phyloP scores from a whole-genome alignment of 2,329 filamentous ascomycete species.

The Ophiostoma populinum region DNA sequence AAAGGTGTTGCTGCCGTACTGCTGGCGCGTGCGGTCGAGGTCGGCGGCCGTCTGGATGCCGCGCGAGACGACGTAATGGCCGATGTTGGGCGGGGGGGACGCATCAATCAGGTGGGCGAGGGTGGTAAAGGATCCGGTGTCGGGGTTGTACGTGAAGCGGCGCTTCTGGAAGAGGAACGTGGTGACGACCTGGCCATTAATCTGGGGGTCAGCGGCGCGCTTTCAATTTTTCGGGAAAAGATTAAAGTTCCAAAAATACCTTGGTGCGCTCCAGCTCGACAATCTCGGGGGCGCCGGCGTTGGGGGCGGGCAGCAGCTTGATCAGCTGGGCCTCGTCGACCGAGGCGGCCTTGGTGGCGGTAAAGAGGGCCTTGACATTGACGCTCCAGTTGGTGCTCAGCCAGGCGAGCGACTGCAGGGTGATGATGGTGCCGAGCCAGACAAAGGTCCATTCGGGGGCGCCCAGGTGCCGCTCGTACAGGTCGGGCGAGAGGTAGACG shows the following conservation, averaged over 20 bases:
- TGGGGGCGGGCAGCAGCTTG: slow-evolving; percentile 79
- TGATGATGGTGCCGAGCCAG: slow-evolving; percentile 77
- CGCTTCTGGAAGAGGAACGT: slow-evolving; percentile 98
- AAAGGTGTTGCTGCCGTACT: slow-evolving; percentile 93
- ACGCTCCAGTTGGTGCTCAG: slow-evolving; percentile 97
- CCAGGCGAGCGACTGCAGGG: slow-evolving; percentile 77
- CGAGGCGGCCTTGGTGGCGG: slow-evolving; percentile 49
- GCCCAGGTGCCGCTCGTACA: slow-evolving; percentile 81
- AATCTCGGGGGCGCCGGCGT: slow-evolving; percentile 79
- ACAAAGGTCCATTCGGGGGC: slow-evolving; percentile 98
- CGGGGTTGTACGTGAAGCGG: slow-evolving; percentile 69
- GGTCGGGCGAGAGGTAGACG: slow-evolving; percentile 65
- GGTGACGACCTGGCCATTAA: slow-evolving; percentile 54
- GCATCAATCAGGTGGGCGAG: slow-evolving; percentile 69
- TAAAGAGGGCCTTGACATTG: slow-evolving; percentile 67
- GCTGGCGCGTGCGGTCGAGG: slow-evolving; percentile 63
- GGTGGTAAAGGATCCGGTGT: slow-evolving; percentile 60
- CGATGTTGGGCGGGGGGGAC: slow-evolving; percentile 66
- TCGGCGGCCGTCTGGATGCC: slow-evolving; percentile 63
- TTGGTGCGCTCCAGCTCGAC: slow-evolving; percentile 65
- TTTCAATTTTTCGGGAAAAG: background rate
- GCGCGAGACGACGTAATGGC: slow-evolving; percentile 60
- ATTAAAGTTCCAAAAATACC: slow-evolving; percentile 21
- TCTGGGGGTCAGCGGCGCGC: slow-evolving; percentile 25
- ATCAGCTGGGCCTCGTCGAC: slow-evolving; percentile 67